A percentile compares a stretch with the other conserved stretches of the same genome.
Evolutionary conservation across 148 eudicot species (phyloP).

Genomic region (Camellia granthamiana): DNA sequence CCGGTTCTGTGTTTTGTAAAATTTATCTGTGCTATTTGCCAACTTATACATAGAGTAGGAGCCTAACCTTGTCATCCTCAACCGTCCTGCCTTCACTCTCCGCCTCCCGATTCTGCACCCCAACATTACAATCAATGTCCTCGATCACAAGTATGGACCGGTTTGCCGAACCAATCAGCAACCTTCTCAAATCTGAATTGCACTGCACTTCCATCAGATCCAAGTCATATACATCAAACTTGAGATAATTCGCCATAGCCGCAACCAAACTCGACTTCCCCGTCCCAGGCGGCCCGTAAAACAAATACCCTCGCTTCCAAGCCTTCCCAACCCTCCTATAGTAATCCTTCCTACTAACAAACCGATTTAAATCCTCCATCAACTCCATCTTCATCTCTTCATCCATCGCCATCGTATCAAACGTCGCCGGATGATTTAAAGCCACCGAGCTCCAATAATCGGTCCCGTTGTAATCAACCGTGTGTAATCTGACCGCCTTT

Average conservation of each 20-base stretch:
- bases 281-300: conserved; percentile 48
- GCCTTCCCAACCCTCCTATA: conserved; percentile 47
- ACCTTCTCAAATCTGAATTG: conserved; percentile 47
- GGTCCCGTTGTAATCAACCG: conserved; percentile 47
- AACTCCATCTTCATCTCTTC: conserved; percentile 21
- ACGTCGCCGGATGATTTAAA: conserved; percentile 44
- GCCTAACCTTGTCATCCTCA: conserved; percentile 47
- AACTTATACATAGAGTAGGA: background rate
- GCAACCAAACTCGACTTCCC: conserved; percentile 50
- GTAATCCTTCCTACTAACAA: conserved; percentile 30
- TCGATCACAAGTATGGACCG: conserved; percentile 45
- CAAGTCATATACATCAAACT: conserved; percentile 48
- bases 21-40: background rate
- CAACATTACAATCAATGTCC: conserved; percentile 52
- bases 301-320: conserved; percentile 49
- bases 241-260: conserved; percentile 45
- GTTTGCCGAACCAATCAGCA: conserved; percentile 39
- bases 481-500: conserved; percentile 55
- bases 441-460: conserved; percentile 55
- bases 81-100: background rate
- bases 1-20: too few species aligned
- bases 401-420: conserved; percentile 47
- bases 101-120: conserved; percentile 27
- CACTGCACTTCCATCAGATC: conserved; percentile 50
- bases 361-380: conserved; percentile 35